These are phyloP conservation scores for Neonectria magnoliae DNA, from an alignment of 2,329 filamentous ascomycete genomes.

Conservation along the genomic window DNA sequence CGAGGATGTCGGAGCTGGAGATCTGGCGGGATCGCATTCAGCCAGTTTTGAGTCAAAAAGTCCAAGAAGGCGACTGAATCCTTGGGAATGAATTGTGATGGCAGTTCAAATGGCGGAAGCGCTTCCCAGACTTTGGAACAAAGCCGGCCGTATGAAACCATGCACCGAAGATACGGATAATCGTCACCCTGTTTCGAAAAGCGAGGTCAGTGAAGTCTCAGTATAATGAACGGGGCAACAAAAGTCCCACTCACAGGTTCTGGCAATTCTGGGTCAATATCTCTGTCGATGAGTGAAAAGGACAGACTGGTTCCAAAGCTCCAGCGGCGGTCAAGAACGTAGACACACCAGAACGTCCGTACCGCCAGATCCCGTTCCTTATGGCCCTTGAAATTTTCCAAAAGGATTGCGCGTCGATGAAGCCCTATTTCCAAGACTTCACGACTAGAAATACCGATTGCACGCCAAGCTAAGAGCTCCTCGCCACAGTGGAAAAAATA, in stretches of 20 bases:
- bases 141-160: slow-evolving; percentile 58
- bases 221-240: background rate
- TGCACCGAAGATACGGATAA: slow-evolving; percentile 55
- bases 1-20: slow-evolving; percentile 51
- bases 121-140: slow-evolving; percentile 59
- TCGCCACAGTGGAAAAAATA: slow-evolving; percentile 59
- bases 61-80: slow-evolving; percentile 55
- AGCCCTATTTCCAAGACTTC: slow-evolving; percentile 60
- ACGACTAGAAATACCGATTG: slow-evolving; percentile 57
- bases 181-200: slow-evolving; percentile 41
- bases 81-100: slow-evolving; percentile 47
- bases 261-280: slow-evolving; percentile 59
- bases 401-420: slow-evolving; percentile 55
- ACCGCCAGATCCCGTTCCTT: slow-evolving; percentile 46
- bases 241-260: slow-evolving; percentile 48
- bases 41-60: slow-evolving; percentile 56
- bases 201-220: background rate
- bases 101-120: slow-evolving; percentile 49
- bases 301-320: slow-evolving; percentile 63
- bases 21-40: slow-evolving; percentile 57
- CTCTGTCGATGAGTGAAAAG: slow-evolving; percentile 58
- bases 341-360: slow-evolving; percentile 61
- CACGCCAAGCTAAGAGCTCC: slow-evolving; percentile 59
- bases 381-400: slow-evolving; percentile 49
- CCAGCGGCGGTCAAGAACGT: slow-evolving; percentile 62